Evolutionary conservation across 2,329 filamentous ascomycete species (phyloP), one percentile per base, ranked within the genome.

Genomic region (Pseudofabraea citricarpa): DNA sequence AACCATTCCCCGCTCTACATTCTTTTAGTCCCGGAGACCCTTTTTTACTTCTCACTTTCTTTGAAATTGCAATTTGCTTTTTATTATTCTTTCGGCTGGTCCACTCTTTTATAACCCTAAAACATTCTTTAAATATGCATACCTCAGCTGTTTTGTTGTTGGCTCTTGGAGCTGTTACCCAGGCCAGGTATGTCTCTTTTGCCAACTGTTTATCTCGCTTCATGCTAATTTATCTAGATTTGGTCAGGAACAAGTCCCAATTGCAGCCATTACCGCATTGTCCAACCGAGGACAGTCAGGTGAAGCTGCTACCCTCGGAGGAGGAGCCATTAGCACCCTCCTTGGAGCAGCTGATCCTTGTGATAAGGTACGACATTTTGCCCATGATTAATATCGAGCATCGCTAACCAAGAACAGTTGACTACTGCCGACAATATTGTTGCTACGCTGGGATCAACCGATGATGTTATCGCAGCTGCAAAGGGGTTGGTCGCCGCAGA

Each of bases 311-410:
- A 83, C 79, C 23, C 73, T 85, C 44, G 75, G 77, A 33, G 81
- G 81, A 40, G 67, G 68, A 18, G 73, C 80, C 20, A 74, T 81
- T 32, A 68, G 74, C 23, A 73, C 78, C 42, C 71, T 85, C 6
- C 70, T 85, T 16, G 81, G 72, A 24, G 79, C 67, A 37, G 74
- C 80, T 46, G 75, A 79, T 61, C 74, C 81, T n/a, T 85, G 81
- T 53, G 76, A 67, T 49, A 83, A 82, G 68, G 71, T 74, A 62
- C 12, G 21, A 7, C 2, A 13, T 4, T n/a, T n/a, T n/a, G n/a
- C n/a, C n/a, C n/a, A n/a, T n/a, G n/a, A n/a, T n/a, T n/a, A n/a
- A n/a, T n/a, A n/a, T n/a, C n/a, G n/a, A n/a, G n/a, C n/a, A n/a
- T n/a, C n/a, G n/a, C n/a, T n/a, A n/a, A n/a, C n/a, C n/a, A n/a